phyloP scores from a whole-genome alignment of 495 filamentous ascomycete species.

The Aspergillus cristatus region DNA sequence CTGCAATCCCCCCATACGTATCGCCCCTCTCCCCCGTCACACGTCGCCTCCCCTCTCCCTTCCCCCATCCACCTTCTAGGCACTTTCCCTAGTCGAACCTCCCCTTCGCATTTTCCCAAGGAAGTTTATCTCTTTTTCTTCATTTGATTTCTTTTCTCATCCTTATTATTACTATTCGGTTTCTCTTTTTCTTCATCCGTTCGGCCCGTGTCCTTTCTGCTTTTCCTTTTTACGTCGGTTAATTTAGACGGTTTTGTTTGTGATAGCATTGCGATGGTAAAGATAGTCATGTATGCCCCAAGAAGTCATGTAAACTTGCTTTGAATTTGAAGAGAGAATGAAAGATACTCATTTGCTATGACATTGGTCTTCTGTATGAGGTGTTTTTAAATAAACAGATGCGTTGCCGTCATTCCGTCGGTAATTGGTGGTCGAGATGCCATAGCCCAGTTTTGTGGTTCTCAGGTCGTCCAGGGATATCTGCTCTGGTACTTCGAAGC shows the following conservation, averaged over 20 bases:
- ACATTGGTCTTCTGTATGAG: no score
- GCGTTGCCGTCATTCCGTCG: no score
- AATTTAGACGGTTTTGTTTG: conserved; percentile 34
- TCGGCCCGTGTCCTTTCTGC: conserved; percentile 9
- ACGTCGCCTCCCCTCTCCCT: conserved; percentile 8
- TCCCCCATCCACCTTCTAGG: conserved; percentile 4
- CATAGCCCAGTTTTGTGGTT: no score
- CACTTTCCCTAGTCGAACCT: neutral
- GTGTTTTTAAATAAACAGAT: no score
- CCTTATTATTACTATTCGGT: conserved; percentile 15
- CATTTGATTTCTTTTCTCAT: conserved; percentile 9
- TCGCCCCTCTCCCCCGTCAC: conserved; percentile 6
- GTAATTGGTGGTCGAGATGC: no score
- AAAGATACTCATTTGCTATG: neutral
- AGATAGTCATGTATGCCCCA: conserved; percentile 39
- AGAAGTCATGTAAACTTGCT: no score
- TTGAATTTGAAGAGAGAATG: conserved; percentile 20
- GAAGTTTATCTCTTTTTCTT: conserved; percentile 28
- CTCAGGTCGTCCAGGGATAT: no score
- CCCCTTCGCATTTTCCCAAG: conserved; percentile 12
- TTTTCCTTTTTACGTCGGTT: conserved; percentile 16
- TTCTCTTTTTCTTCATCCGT: conserved; percentile 7
- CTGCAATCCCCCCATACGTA: neutral
- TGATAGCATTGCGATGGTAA: conserved; percentile 30
- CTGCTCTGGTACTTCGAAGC: no score